phyloP scores from a whole-genome alignment of 768 basidiomycete species.

The Serendipita indica region DNA sequence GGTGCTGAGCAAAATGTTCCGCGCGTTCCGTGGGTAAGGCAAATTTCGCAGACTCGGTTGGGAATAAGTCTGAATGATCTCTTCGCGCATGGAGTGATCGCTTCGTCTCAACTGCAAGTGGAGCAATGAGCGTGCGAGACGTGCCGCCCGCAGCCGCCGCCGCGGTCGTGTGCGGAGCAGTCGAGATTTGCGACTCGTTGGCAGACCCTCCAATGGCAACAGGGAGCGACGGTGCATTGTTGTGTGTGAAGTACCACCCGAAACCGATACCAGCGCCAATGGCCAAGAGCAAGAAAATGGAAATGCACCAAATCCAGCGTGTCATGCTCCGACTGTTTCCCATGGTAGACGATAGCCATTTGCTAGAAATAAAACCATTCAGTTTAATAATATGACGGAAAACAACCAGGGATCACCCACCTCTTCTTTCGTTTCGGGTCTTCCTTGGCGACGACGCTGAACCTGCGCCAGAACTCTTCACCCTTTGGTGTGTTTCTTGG shows the following conservation, averaged over 20 bases:
- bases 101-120: neutral
- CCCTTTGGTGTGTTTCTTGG: slow-evolving; percentile 54
- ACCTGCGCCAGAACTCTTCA: slow-evolving; percentile 77
- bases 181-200: slow-evolving; percentile 24
- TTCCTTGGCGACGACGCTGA: slow-evolving; percentile 68
- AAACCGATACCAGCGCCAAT: slow-evolving; percentile 43
- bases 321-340: slow-evolving; percentile 36
- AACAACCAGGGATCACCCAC: slow-evolving; percentile 17
- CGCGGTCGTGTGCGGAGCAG: slow-evolving; percentile 14
- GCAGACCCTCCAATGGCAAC: slow-evolving; percentile 51
- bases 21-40: too few species aligned
- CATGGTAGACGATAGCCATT: slow-evolving; percentile 56
- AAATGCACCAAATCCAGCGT: slow-evolving; percentile 57
- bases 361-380: slow-evolving; percentile 23
- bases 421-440: slow-evolving; percentile 35
- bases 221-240: slow-evolving; percentile 36
- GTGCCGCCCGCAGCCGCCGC: slow-evolving; percentile 5
- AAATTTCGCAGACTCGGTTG: too few species aligned
- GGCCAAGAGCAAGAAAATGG: slow-evolving; percentile 42
- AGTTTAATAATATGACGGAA: neutral
- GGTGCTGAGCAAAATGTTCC: too few species aligned
- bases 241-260: slow-evolving; percentile 45
- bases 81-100: neutral
- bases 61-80: too few species aligned
- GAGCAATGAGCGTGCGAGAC: neutral